Evolutionary conservation across 2,329 filamentous ascomycete genomes (phyloP).

Genomic region (Emmonsia crescens): DNA sequence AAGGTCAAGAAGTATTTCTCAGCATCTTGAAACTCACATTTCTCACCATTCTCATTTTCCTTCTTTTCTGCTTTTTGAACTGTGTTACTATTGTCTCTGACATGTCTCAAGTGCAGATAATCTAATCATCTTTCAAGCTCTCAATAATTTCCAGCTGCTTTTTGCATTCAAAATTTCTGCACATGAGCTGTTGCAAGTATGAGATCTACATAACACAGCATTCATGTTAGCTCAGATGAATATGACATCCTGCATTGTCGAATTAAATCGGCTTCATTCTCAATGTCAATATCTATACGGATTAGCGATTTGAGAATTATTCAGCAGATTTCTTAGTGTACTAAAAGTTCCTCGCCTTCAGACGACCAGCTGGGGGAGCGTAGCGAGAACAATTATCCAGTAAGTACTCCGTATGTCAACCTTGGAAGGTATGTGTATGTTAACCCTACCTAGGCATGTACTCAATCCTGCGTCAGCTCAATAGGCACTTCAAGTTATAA

Average conservation of each 20-base stretch:
- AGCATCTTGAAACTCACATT: conserved; percentile 1
- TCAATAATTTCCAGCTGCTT: conserved; percentile 40
- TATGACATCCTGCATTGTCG: neutral
- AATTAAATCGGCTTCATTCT: neutral
- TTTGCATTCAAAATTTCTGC: conserved; percentile 83
- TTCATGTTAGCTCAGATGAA: conserved; percentile 13
- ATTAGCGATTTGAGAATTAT: neutral
- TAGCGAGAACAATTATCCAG: no score
- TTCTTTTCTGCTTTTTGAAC: conserved; percentile 29
- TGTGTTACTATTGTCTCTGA: conserved; percentile 22
- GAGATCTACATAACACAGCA: conserved; percentile 46
- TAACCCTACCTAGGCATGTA: no score
- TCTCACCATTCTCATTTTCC: conserved; percentile 21
- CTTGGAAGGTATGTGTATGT: no score
- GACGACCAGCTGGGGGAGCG: no score
- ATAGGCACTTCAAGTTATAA: no score
- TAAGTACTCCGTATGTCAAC: no score
- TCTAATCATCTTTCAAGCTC: conserved; percentile 24
- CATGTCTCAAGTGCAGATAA: conserved; percentile 24
- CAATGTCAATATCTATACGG: neutral
- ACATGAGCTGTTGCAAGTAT: conserved; percentile 74
- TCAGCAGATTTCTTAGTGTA: no score
- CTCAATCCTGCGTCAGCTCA: no score
- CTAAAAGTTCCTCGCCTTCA: no score
- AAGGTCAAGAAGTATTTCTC: neutral